phyloP scores from a whole-genome alignment of 2,329 filamentous ascomycete genomes.

The Trichoderma semiorbis region DNA sequence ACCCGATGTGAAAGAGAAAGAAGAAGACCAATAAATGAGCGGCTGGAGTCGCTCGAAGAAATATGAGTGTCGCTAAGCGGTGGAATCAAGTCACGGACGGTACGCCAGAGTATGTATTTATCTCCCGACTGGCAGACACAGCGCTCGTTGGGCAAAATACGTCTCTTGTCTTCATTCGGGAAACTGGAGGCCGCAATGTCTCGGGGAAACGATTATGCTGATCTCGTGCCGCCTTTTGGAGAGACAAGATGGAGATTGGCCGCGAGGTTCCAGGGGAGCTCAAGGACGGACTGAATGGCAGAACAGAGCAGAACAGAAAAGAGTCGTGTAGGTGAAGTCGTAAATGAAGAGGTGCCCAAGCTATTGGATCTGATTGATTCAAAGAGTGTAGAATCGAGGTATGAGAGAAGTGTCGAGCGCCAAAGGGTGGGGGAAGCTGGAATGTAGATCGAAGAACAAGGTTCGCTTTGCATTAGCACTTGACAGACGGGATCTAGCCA shows the following conservation, averaged over 20 bases:
- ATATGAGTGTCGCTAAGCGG: not conserved
- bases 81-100: not conserved
- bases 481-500: not conserved
- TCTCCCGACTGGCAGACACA: not conserved
- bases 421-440: not conserved
- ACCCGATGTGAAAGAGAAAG: not conserved
- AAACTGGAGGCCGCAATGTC: not conserved
- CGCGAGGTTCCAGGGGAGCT: not conserved
- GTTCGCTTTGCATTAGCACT: not conserved
- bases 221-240: not conserved
- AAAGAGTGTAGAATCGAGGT: not conserved
- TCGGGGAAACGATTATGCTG: not conserved
- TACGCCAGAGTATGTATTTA: not conserved
- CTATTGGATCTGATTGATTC: not conserved
- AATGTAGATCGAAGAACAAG: not conserved
- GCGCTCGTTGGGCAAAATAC: not conserved
- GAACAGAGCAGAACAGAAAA: not conserved
- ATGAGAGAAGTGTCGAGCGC: not conserved
- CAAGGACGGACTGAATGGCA: not conserved
- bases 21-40: not conserved
- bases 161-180: not conserved
- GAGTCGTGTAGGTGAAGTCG: not conserved
- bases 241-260: not conserved
- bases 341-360: no score
- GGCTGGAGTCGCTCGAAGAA: not conserved